Percentiles rank a stretch among this genome's conserved stretches.
These are phyloP conservation scores for Daldinia concentrica DNA, from an alignment of 495 filamentous ascomycete genomes.

Conservation along the genomic window DNA sequence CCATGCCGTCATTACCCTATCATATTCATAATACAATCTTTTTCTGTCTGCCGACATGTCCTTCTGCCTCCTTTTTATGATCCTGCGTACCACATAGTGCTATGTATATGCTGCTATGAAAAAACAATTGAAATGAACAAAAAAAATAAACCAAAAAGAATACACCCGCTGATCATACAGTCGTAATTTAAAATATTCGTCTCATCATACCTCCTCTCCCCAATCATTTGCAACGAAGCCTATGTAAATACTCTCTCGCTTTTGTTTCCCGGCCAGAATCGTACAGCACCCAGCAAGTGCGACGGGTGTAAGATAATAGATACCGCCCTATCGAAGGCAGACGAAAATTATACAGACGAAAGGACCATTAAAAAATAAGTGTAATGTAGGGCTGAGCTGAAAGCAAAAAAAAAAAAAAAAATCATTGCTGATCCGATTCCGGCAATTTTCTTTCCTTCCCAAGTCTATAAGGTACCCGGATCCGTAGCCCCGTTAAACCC, in stretches of 20 bases:
- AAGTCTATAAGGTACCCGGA: constrained; percentile 38
- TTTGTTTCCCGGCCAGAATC: constrained; percentile 22
- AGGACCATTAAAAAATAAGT: constrained; percentile 35
- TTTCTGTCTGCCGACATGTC: constrained; percentile 17
- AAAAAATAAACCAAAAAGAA: constrained; percentile 15
- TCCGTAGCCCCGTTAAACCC: constrained; percentile 13
- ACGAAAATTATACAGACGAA: constrained; percentile 30
- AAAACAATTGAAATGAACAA: constrained; percentile 2
- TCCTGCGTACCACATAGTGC: constrained; percentile 19
- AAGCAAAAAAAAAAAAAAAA: constrained; percentile 12
- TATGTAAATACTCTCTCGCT: constrained; percentile 7
- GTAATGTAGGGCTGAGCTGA: background rate
- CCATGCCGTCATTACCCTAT: background rate
- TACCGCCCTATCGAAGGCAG: constrained; percentile 12
- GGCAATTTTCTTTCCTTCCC: constrained; percentile 30
- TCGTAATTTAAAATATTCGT: constrained; percentile 32
- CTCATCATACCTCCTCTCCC: constrained; percentile 28
- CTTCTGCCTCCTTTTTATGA: background rate
- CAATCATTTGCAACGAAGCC: constrained; percentile 14
- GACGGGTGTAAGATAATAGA: background rate
- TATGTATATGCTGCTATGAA: constrained; percentile 4
- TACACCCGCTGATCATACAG: constrained; percentile 40
- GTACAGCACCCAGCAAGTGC: constrained; percentile 29
- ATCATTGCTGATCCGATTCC: constrained; percentile 40
- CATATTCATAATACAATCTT: constrained; percentile 12